A percentile compares a stretch with the other conserved stretches of the same genome.
Evolutionary conservation across 768 basidiomycete genomes (phyloP).

Genomic region (Russula dissimulans): DNA sequence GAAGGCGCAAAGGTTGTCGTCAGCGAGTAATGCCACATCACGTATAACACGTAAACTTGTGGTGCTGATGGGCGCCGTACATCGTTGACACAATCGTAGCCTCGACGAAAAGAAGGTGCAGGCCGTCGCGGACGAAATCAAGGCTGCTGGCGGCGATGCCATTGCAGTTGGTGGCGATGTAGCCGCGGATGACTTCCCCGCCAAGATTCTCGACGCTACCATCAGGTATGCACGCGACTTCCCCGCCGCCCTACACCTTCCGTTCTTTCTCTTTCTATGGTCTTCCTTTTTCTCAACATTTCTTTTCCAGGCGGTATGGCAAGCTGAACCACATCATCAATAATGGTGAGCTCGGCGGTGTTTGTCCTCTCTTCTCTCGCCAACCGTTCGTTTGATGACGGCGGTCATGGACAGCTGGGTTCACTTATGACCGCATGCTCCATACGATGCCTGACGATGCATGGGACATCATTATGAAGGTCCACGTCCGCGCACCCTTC

Average conservation of each 20-base stretch:
- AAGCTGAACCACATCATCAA: slow-evolving; percentile 85
- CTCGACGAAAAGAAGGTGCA: slow-evolving; percentile 65
- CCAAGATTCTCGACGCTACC: slow-evolving; percentile 67
- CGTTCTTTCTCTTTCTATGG: background rate
- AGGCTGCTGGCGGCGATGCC: slow-evolving; percentile 59
- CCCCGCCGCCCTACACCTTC: background rate
- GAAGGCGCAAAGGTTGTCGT: slow-evolving; percentile 85
- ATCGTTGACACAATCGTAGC: slow-evolving; percentile 29
- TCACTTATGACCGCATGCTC: slow-evolving; percentile 82
- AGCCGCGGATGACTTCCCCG: slow-evolving; percentile 73
- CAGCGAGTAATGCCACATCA: slow-evolving; percentile 50
- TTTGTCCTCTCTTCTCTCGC: background rate
- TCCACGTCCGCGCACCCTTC: slow-evolving; percentile 84
- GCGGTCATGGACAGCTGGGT: slow-evolving; percentile 39
- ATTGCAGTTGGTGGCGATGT: slow-evolving; percentile 74
- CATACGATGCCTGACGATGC: slow-evolving; percentile 79
- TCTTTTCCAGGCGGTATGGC: slow-evolving; percentile 51
- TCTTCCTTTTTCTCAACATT: background rate
- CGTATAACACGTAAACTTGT: slow-evolving; percentile 4
- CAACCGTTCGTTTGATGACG: background rate
- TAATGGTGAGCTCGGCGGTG: slow-evolving; percentile 41
- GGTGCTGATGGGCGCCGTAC: background rate
- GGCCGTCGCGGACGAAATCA: slow-evolving; percentile 64
- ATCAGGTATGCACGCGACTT: slow-evolving; percentile 47
- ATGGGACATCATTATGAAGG: slow-evolving; percentile 73